Evolutionary conservation across 2,329 filamentous ascomycete genomes (phyloP).

Genomic region (Polytolypa hystricis): DNA sequence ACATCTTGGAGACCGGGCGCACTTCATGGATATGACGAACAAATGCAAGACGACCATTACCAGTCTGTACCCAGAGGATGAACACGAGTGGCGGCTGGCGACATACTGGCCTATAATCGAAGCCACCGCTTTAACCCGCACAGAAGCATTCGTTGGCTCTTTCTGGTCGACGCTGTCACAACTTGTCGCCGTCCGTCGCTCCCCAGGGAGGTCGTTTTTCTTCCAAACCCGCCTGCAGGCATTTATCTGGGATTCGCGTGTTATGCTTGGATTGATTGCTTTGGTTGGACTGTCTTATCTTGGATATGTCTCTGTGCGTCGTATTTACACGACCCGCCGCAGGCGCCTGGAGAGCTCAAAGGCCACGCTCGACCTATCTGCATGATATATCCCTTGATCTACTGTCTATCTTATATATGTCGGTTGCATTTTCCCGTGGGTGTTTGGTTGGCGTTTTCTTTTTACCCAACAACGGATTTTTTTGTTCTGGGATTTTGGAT

Average conservation of each 20-base stretch:
- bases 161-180: slow-evolving; percentile 5
- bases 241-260: slow-evolving; percentile 3
- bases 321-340: neutral
- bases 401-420: neutral
- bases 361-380: slow-evolving; percentile 3
- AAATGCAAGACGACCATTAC: slow-evolving; percentile 2
- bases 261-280: neutral
- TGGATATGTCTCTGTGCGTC: slow-evolving; percentile 1
- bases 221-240: slow-evolving; percentile 4
- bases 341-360: slow-evolving; percentile 3
- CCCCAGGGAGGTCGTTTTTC: slow-evolving; percentile 1
- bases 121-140: slow-evolving; percentile 1
- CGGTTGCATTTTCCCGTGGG: neutral
- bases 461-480: too few relatives aligned
- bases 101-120: slow-evolving; percentile 6
- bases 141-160: slow-evolving; percentile 4
- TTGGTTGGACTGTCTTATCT: neutral
- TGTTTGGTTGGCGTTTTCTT: slow-evolving; percentile 1
- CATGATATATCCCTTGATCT: neutral
- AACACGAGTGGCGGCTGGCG: slow-evolving; percentile 3
- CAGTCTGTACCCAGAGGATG: neutral
- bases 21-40: slow-evolving; percentile 4
- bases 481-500: neutral
- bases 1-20: slow-evolving; percentile 1
- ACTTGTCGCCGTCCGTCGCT: slow-evolving; percentile 3